Conservation (phyloP, 768 basidiomycete genomes). For the Lactarius akahatsu region DNA sequence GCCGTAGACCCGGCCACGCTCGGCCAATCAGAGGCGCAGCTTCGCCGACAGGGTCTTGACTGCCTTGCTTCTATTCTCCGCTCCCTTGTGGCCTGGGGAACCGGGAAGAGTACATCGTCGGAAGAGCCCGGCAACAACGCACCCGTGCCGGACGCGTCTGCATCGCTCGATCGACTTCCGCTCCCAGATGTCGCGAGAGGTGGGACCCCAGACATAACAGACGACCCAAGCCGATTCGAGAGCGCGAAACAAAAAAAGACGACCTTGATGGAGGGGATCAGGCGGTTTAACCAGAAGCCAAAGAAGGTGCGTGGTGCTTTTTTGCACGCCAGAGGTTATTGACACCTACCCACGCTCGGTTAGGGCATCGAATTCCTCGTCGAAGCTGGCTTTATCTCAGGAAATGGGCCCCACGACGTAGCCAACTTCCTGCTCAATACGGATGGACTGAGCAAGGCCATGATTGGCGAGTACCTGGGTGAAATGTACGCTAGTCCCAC, state of each 20-base stretch:
- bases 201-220: conserved; percentile 74
- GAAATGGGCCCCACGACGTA: conserved; percentile 68
- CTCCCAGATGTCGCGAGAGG: conserved; percentile 56
- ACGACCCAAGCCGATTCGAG: conserved; percentile 92
- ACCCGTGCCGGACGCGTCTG: conserved; percentile 53
- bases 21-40: conserved; percentile 77
- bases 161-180: conserved; percentile 52
- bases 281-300: conserved; percentile 98
- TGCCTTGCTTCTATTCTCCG: conserved; percentile 86
- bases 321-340: not conserved
- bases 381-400: conserved; percentile 83
- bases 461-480: conserved; percentile 97
- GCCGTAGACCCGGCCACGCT: conserved; percentile 65
- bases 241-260: conserved; percentile 97
- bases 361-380: conserved; percentile 89
- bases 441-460: conserved; percentile 90
- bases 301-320: conserved; percentile 63
- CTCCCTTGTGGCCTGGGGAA: conserved; percentile 91
- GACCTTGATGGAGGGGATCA: conserved; percentile 89
- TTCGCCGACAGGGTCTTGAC: conserved; percentile 91
- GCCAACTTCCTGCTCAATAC: conserved; percentile 83
- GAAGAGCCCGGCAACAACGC: conserved; percentile 37
- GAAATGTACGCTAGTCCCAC: conserved; percentile 71
- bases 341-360: conserved; percentile 6
- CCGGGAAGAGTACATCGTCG: conserved; percentile 45